Base-by-base conservation (phyloP, 2,329 filamentous ascomycete genomes). In the Fusarium dlaminii region DNA sequence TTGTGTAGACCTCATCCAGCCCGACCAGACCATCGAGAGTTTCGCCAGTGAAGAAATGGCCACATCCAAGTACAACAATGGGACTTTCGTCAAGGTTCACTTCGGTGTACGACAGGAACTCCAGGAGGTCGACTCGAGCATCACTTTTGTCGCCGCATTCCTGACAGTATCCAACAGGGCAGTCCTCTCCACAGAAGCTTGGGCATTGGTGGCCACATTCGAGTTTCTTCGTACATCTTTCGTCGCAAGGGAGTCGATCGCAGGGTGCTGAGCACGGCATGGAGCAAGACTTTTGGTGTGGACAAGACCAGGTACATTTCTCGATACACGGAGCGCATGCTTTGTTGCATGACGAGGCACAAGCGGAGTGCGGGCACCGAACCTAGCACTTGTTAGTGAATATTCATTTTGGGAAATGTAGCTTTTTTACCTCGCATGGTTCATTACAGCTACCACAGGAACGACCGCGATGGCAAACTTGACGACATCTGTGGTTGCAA, bases 181-280 rank as follows among this genome's bases (percentile, higher is more conserved):
- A 94, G 0, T 63, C 69, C 72, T 93, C 92, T 3, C 91, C 91
- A 71, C 91, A 94, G 5, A 92, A 69, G 0, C 87, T 89, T 2
- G 90, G 90, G 43, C 83, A 93, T 74, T 84, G 87, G 75, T 93
- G 90, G 1, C 89, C 89, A 77, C 91, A 93, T 0, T 29, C 13
- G 3, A 93, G 80, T 0, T 62, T 24, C 42, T 86, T 83, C 5
- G 81, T 72, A 75, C 91, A 94, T n/a, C 91, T 84, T 74, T 85
- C 77, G 10, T 87, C 87, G 78, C 91, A 94, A 6, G 91, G 92
- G 0, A 92, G 77, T 77, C 89, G 86, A 69, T 92, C 83, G 75
- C 91, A 94, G 0, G 92, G 90, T 0, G 88, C 91, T 0, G 90
- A 88, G 67, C 92, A 93, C 6, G 88, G 88, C 83, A 90, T 83